Percentiles rank a stretch among this genome's conserved stretches.
These are phyloP conservation scores for Eucalyptus victrix DNA, from an alignment of 345 rosid genomes.

Conservation along the genomic window DNA sequence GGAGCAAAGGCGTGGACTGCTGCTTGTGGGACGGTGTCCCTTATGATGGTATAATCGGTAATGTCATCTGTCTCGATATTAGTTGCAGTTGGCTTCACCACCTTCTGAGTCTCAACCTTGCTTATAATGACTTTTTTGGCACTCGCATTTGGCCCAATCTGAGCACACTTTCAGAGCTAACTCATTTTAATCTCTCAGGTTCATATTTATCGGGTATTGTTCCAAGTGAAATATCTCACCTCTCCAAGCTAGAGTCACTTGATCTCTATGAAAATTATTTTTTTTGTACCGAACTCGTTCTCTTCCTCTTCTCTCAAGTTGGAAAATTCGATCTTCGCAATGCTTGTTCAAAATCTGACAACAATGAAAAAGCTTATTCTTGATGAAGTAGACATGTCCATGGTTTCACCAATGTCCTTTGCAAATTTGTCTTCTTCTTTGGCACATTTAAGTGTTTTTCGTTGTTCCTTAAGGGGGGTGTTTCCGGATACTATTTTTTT, in stretches of 20 bases:
- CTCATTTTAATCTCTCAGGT: background rate
- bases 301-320: background rate
- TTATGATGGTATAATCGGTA: background rate
- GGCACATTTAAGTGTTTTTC: too few relatives aligned
- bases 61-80: background rate
- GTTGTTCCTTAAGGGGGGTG: too few relatives aligned
- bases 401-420: too few relatives aligned
- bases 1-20: background rate
- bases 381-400: too few relatives aligned
- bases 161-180: background rate
- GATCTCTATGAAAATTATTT: background rate
- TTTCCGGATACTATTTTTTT: fast-evolving
- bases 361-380: too few relatives aligned
- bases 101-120: background rate
- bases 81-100: background rate
- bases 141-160: background rate
- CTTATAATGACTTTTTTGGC: background rate
- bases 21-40: background rate
- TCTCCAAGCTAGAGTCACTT: background rate
- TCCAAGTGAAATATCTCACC: background rate
- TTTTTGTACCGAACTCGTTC: too few relatives aligned
- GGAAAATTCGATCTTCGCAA: background rate
- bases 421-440: too few relatives aligned
- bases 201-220: background rate
- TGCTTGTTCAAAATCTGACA: too few relatives aligned